Percentiles rank a stretch among this genome's conserved stretches.
These are phyloP conservation scores for Amphicarpaea edgeworthii DNA, from an alignment of 306 rosid genomes.

Conservation along the genomic window DNA sequence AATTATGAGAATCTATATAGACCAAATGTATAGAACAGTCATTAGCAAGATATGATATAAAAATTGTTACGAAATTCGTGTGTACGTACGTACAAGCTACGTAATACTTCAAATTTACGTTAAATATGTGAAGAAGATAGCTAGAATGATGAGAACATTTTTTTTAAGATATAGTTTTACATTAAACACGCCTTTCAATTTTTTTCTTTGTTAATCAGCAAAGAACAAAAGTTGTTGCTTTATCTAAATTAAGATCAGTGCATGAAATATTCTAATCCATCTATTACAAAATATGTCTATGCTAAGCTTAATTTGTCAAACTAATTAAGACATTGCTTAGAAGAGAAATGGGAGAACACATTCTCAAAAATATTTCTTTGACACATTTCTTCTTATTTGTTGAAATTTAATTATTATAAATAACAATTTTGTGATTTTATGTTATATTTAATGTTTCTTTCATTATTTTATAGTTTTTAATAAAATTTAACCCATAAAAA, in stretches of 20 bases:
- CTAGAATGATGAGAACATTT: background rate
- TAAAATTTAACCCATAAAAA: too few species aligned
- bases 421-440: too few species aligned
- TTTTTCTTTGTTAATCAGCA: background rate
- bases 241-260: background rate
- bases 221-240: background rate
- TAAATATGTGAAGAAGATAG: background rate
- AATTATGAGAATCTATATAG: conserved; percentile 39
- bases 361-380: too few species aligned
- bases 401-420: too few species aligned
- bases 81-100: conserved; percentile 24
- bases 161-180: background rate
- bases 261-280: background rate
- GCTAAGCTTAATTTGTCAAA: background rate
- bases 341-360: too few species aligned
- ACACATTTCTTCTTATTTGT: too few species aligned
- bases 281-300: background rate
- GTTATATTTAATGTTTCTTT: too few species aligned
- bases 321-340: background rate
- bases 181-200: background rate
- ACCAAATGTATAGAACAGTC: conserved; percentile 36
- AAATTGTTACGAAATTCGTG: conserved; percentile 16
- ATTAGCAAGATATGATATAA: conserved; percentile 37
- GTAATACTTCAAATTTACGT: background rate
- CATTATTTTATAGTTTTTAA: too few species aligned